Evolutionary conservation across 345 rosid species (phyloP).

Genomic region (Pistacia atlantica): DNA sequence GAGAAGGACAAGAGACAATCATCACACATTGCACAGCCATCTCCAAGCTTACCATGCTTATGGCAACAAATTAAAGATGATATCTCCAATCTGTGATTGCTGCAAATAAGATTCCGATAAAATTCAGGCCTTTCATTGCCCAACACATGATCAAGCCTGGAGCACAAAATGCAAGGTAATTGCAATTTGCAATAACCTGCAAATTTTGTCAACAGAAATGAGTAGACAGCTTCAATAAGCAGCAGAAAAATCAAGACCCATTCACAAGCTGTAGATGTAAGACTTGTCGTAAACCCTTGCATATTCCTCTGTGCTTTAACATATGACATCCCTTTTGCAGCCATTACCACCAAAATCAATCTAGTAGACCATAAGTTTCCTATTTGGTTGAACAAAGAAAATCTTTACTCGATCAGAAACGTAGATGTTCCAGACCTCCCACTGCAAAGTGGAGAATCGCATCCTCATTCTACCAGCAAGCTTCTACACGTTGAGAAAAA

Average conservation of each 20-base stretch:
- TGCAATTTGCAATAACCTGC: conserved; percentile 61
- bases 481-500: conserved; percentile 7
- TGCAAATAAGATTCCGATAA: conserved; percentile 60
- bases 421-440: conserved; percentile 19
- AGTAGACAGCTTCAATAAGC: conserved; percentile 57
- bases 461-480: conserved; percentile 20
- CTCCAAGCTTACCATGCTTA: conserved; percentile 61
- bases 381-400: conserved; percentile 11
- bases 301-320: conserved; percentile 26
- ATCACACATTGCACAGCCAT: conserved; percentile 62
- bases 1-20: conserved; percentile 65
- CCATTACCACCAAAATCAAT: conserved; percentile 36
- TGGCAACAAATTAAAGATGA: conserved; percentile 62
- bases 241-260: conserved; percentile 70
- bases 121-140: conserved; percentile 44
- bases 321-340: conserved; percentile 24
- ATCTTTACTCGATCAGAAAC: conserved; percentile 19
- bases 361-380: conserved; percentile 25
- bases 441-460: conserved; percentile 26
- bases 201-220: conserved; percentile 61
- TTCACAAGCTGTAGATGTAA: conserved; percentile 63
- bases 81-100: conserved; percentile 61
- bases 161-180: conserved; percentile 72
- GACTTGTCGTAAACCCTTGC: conserved; percentile 32
- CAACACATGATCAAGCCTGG: conserved; percentile 62